Percentiles rank a stretch among this genome's conserved stretches.
These are phyloP conservation scores for Cryptococcus sp. DNA, from an alignment of 1,284 basidiomycete genomes.

Conservation along the genomic window DNA sequence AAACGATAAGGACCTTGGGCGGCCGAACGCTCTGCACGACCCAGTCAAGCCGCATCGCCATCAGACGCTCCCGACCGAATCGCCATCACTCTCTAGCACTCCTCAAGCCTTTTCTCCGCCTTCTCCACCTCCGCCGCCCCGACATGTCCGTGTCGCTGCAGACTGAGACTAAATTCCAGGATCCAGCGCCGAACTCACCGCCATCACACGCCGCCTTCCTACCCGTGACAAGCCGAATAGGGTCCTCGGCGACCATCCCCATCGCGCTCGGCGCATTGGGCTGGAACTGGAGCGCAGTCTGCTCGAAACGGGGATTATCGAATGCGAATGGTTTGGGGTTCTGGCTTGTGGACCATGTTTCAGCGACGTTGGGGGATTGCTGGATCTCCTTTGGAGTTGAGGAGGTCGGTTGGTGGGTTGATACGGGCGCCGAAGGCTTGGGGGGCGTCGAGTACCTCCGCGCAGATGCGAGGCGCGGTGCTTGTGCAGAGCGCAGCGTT, in stretches of 20 bases:
- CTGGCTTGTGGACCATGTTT: slow-evolving; percentile 78
- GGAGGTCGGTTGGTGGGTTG: slow-evolving; percentile 24
- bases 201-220: slow-evolving; percentile 91
- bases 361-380: slow-evolving; percentile 76
- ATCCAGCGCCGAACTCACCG: slow-evolving; percentile 61
- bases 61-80: too few species aligned
- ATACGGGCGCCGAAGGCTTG: slow-evolving; percentile 22
- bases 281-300: slow-evolving; percentile 81
- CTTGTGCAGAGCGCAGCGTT: background rate
- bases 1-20: too few species aligned
- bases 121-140: too few species aligned
- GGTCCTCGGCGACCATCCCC: slow-evolving; percentile 82
- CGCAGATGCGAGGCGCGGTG: background rate
- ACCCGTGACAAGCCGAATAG: slow-evolving; percentile 75
- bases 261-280: slow-evolving; percentile 89
- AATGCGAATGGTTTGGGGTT: slow-evolving; percentile 49
- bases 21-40: too few species aligned
- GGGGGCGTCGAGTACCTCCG: slow-evolving; percentile 4
- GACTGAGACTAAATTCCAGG: too few species aligned
- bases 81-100: too few species aligned
- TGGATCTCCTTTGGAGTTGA: slow-evolving; percentile 43
- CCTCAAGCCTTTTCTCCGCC: too few species aligned
- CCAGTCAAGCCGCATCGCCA: too few species aligned
- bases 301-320: slow-evolving; percentile 72
- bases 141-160: too few species aligned